Evolutionary conservation across 108 stramenopile genomes (phyloP).

Genomic region (Stephanodiscus minutulus): DNA sequence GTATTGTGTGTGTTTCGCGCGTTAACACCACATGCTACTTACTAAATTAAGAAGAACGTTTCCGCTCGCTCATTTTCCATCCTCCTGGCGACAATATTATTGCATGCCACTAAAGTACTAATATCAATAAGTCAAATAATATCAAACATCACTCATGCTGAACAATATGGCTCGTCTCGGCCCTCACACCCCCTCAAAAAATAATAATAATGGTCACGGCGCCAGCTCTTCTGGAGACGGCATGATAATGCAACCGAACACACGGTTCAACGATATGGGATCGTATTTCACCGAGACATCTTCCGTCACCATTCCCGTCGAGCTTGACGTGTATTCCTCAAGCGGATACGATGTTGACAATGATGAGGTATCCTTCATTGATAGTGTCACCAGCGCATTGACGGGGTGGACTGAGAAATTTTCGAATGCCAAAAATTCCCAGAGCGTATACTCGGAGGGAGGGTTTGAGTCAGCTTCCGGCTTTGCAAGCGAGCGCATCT

Average conservation of each 20-base stretch:
- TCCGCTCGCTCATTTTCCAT: no score
- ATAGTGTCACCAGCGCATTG: conserved; percentile 26
- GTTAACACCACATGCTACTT: no score
- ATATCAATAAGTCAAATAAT: no score
- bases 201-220: not conserved
- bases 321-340: conserved; percentile 23
- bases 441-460: conserved; percentile 5
- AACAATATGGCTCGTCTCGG: not conserved
- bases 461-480: conserved; percentile 3
- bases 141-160: no score
- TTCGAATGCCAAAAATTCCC: conserved; percentile 10
- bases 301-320: conserved; percentile 39
- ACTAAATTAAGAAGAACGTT: no score
- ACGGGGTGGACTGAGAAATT: conserved; percentile 30
- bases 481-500: conserved; percentile 13
- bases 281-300: conserved; percentile 49
- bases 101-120: no score
- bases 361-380: conserved; percentile 33
- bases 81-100: no score
- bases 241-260: not conserved
- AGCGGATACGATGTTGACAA: conserved; percentile 24
- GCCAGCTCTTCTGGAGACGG: not conserved
- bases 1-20: no score
- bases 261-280: not conserved
- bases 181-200: not conserved